Percentiles rank a stretch among this genome's conserved stretches.
Evolutionary conservation across 768 basidiomycete genomes (phyloP).

Genomic region (Lentinula raphanica): DNA sequence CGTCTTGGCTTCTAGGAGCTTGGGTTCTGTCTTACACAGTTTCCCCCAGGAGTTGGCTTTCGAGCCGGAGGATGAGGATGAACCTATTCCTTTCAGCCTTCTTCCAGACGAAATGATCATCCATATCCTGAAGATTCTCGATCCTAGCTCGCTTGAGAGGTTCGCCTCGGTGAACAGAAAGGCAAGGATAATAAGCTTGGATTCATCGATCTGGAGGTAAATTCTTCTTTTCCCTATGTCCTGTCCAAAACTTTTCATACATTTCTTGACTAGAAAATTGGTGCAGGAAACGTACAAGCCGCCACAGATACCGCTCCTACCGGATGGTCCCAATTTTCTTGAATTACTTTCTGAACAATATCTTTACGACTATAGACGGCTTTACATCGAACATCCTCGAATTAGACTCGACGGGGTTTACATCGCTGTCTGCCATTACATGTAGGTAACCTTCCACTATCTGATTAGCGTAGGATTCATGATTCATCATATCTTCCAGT

Average conservation of each 20-base stretch:
- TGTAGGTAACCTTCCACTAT: conserved; percentile 39
- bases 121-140: conserved; percentile 59
- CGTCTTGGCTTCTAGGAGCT: conserved; percentile 19
- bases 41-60: conserved; percentile 54
- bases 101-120: conserved; percentile 79
- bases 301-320: conserved; percentile 62
- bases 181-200: conserved; percentile 67
- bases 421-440: conserved; percentile 86
- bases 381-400: conserved; percentile 81
- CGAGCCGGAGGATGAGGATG: conserved; percentile 62
- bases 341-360: conserved; percentile 4
- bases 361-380: conserved; percentile 57
- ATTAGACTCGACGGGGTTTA: conserved; percentile 85
- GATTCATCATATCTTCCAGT: conserved; percentile 27
- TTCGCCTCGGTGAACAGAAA: conserved; percentile 73
- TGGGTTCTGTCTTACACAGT: conserved; percentile 41
- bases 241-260: not conserved
- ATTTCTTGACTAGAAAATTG: conserved; percentile 43
- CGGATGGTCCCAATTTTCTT: conserved; percentile 18
- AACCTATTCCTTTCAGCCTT: conserved; percentile 45
- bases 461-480: conserved; percentile 6
- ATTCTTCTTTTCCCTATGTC: not conserved
- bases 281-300: conserved; percentile 65
- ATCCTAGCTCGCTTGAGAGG: conserved; percentile 65
- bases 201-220: conserved; percentile 66